phyloP scores from a whole-genome alignment of 2,329 filamentous ascomycete species.

The Clonostachys sp. region DNA sequence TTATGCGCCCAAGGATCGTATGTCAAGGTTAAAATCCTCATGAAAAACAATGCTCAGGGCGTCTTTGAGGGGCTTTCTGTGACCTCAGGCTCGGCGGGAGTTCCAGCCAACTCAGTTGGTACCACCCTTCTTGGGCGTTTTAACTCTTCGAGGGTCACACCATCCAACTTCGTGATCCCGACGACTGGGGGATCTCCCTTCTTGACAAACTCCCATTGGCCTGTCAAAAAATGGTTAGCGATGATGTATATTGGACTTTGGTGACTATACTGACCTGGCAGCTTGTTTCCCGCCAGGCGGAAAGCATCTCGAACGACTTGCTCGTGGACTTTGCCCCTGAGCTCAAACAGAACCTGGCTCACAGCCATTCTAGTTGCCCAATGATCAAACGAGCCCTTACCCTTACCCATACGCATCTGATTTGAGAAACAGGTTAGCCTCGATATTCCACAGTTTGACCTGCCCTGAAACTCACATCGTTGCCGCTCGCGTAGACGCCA shows the following conservation, averaged over 20 bases:
- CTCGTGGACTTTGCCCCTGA: slow-evolving; percentile 90
- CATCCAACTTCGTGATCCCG: slow-evolving; percentile 86
- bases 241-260: slow-evolving; percentile 38
- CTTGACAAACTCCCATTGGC: slow-evolving; percentile 85
- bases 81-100: no score
- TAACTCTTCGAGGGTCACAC: slow-evolving; percentile 76
- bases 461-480: slow-evolving; percentile 59
- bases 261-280: slow-evolving; percentile 60
- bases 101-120: slow-evolving; percentile 27
- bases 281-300: slow-evolving; percentile 86
- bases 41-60: no score
- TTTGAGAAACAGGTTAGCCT: background rate
- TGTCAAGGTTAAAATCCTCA: no score
- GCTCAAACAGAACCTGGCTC: slow-evolving; percentile 86
- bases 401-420: slow-evolving; percentile 95
- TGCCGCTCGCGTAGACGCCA: slow-evolving; percentile 91
- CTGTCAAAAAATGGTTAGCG: no score
- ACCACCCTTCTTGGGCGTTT: slow-evolving; percentile 73
- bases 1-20: no score
- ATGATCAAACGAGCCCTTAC: slow-evolving; percentile 95
- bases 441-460: background rate
- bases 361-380: slow-evolving; percentile 90
- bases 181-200: slow-evolving; percentile 88
- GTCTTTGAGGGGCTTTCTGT: no score
- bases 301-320: slow-evolving; percentile 92